Conservation (phyloP, 371 early-diverging fungal species). For the Mortierella sp. region DNA sequence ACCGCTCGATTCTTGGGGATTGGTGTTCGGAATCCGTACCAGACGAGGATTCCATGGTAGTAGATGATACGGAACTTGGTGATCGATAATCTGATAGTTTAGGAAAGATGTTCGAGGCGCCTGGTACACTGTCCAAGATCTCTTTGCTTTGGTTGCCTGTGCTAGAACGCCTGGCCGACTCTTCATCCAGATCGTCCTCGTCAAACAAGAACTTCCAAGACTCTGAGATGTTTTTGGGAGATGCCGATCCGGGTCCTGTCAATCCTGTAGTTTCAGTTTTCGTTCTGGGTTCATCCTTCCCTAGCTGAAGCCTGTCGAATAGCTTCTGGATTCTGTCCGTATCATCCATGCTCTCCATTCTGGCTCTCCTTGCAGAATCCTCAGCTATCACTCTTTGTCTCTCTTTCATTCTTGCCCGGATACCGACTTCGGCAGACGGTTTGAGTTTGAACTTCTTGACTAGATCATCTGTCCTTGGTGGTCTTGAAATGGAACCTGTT, state of each 20-base stretch:
- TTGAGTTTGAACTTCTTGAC: slow-evolving; percentile 41
- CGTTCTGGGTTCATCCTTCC: neutral
- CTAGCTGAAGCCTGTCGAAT: slow-evolving; percentile 29
- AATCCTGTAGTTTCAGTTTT: neutral
- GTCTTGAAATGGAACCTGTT: neutral
- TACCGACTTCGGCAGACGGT: slow-evolving; percentile 48
- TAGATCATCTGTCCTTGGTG: slow-evolving; percentile 14
- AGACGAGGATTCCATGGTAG: neutral
- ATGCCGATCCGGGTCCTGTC: neutral
- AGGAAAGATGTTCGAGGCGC: slow-evolving; percentile 34
- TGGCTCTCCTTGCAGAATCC: slow-evolving; percentile 10
- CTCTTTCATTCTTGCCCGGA: slow-evolving; percentile 29
- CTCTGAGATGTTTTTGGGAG: slow-evolving; percentile 3
- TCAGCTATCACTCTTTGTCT: slow-evolving; percentile 18
- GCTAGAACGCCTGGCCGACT: neutral
- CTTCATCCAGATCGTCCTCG: slow-evolving; percentile 31
- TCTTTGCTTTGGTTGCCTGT: slow-evolving; percentile 1
- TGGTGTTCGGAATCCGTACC: neutral
- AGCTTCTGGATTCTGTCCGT: slow-evolving; percentile 28
- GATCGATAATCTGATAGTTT: slow-evolving; percentile 15
- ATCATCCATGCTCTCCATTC: slow-evolving; percentile 13
- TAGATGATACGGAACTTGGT: neutral
- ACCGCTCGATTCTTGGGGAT: slow-evolving; percentile 13
- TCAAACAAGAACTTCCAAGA: slow-evolving; percentile 54
- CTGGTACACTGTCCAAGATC: slow-evolving; percentile 42